A percentile compares a stretch with the other conserved stretches of the same genome.
phyloP scores from a whole-genome alignment of 768 basidiomycete species.

The Termitomyces sp. region DNA sequence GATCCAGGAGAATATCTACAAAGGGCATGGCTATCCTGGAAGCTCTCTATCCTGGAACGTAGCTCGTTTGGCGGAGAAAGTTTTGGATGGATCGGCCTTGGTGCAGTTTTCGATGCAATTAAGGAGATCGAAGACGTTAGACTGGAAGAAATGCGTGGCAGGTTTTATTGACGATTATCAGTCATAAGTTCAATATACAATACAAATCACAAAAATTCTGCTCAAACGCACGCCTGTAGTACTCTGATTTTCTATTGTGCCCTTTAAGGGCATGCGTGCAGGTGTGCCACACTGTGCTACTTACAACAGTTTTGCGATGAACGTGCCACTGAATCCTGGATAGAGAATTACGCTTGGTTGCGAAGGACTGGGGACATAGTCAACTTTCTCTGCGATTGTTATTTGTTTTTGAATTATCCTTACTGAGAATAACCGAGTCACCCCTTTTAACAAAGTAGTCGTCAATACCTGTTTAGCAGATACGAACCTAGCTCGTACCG shows the following conservation, averaged over 20 bases:
- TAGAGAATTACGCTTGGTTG: conserved; percentile 54
- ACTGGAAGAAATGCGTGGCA: conserved; percentile 14
- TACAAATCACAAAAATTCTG: conserved; percentile 6
- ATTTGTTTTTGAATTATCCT: conserved; percentile 33
- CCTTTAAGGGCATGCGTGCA: neutral
- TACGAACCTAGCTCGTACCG: conserved; percentile 46
- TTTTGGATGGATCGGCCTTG: conserved; percentile 61
- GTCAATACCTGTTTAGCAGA: conserved; percentile 5
- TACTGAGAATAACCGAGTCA: conserved; percentile 96
- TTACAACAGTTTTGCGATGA: neutral
- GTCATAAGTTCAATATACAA: neutral
- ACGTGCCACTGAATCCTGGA: neutral
- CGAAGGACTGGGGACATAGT: conserved; percentile 58
- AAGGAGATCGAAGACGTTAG: conserved; percentile 24
- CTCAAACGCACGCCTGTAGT: conserved; percentile 1
- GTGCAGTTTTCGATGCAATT: conserved; percentile 54
- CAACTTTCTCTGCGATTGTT: conserved; percentile 25
- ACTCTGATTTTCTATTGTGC: neutral
- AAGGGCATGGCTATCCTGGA: conserved; percentile 57
- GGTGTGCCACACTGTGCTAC: neutral
- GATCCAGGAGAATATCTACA: conserved; percentile 33
- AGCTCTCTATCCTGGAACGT: conserved; percentile 35
- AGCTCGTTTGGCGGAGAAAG: conserved; percentile 55
- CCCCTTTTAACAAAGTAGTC: conserved; percentile 51
- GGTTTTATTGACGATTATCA: conserved; percentile 17